Evolutionary conservation across 2,329 filamentous ascomycete genomes (phyloP), one percentile per base, ranked within the genome.

Genomic region (Aspergillus melleus): DNA sequence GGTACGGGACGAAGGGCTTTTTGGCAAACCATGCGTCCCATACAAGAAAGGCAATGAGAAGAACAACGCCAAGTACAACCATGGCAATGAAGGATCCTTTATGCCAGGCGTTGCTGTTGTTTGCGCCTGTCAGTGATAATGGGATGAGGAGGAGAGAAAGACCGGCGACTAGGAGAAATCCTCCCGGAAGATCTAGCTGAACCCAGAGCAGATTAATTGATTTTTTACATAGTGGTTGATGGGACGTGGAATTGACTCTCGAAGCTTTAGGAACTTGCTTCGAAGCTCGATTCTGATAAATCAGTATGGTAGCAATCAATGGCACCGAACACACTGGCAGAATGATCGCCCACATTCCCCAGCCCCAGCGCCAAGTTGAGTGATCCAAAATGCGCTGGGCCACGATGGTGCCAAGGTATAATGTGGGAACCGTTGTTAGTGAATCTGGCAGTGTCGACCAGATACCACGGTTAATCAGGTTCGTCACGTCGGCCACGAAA

Each of bases 401-500:
- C 1, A 79, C 66, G 2, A 68, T 68, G 2, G 84, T 80, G 1
- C 86, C 86, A 42, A 86, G 79, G 82, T 85, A 89, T 4, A 86
- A 81, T 2, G 66, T 64, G 0, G 65, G 65, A 6, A 69, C 51
- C 2, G 63, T 66, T 9, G 84, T 88, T 59, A 85, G 77, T 16
- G 88, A 76, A 65, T 87, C 88, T 0, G 86, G 86, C 16, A 84
- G 74, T 2, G 82, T 84, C 3, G 83, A 84, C 64, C 86, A 81
- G 3, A 89, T 70, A 14, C 85, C 85, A 58, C 86, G 83, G 66
- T 88, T 86, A 19, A 83, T 72, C 49, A 88, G 72, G 64, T 84
- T 80, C 53, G 83, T 87, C 1, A 84, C 86, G 70, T 89, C 86
- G 30, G 86, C 86, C 52, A 88, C 83, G 70, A 89, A 86, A 46